A percentile compares a stretch with the other conserved stretches of the same genome.
phyloP scores from a whole-genome alignment of 2,329 filamentous ascomycete genomes.

The Cytospora mali region DNA sequence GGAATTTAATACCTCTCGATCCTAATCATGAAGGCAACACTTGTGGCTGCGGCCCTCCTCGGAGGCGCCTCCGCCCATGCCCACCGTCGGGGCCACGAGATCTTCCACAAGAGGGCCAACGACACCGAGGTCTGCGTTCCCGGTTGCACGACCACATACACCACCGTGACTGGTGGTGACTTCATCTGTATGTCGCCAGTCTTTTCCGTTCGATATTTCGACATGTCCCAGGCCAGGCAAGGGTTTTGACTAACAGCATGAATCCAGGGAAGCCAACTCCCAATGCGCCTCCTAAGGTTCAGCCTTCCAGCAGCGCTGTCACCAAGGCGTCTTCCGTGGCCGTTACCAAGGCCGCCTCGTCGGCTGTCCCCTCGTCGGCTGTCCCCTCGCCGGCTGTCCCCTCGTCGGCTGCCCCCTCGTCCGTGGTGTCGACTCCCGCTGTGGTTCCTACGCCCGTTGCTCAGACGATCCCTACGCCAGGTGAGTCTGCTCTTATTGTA shows the following conservation, averaged over 20 bases:
- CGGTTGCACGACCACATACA: conserved; percentile 74
- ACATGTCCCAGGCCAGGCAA: not conserved
- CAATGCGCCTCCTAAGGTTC: conserved; percentile 28
- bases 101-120: conserved; percentile 57
- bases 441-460: conserved; percentile 54
- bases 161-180: conserved; percentile 70
- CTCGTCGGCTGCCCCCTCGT: conserved; percentile 39
- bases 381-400: conserved; percentile 35
- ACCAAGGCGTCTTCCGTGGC: conserved; percentile 35
- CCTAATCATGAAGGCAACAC: conserved; percentile 71
- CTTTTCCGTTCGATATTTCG: not conserved
- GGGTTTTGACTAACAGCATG: conserved; percentile 13
- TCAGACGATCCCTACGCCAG: conserved; percentile 63
- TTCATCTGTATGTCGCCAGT: conserved; percentile 59
- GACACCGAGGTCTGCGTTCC: conserved; percentile 55
- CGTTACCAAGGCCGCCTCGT: conserved; percentile 38
- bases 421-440: conserved; percentile 15
- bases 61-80: conserved; percentile 59
- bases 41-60: conserved; percentile 64
- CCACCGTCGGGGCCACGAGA: conserved; percentile 65
- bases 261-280: conserved; percentile 27
- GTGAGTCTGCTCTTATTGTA: conserved; percentile 5
- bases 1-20: conserved; percentile 9
- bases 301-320: conserved; percentile 32
- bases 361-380: conserved; percentile 39